A percentile compares a stretch with the other conserved stretches of the same genome.
Evolutionary conservation across 805 yeast genomes (phyloP).

Genomic region (Candida argentea): DNA sequence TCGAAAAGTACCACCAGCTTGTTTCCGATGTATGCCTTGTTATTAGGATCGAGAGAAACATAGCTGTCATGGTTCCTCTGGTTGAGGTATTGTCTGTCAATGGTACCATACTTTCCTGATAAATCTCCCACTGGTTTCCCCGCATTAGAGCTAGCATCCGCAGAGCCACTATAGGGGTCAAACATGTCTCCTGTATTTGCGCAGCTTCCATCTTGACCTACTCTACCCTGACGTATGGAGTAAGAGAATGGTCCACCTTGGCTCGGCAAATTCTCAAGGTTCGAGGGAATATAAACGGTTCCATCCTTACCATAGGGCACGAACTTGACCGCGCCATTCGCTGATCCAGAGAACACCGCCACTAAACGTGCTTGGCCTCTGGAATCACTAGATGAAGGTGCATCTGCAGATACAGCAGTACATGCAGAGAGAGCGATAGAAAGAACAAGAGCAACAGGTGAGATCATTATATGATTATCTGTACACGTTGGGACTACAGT

Average conservation of each 20-base stretch:
- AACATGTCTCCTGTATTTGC: constrained; percentile 25
- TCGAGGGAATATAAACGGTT: constrained; percentile 21
- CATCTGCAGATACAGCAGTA: too few relatives aligned
- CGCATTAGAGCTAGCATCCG: constrained; percentile 13
- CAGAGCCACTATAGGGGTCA: constrained; percentile 29
- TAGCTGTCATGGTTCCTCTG: too few relatives aligned
- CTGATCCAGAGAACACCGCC: constrained; percentile 16
- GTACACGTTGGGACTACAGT: too few relatives aligned
- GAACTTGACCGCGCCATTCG: constrained; percentile 21
- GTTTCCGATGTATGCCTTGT: constrained; percentile 14
- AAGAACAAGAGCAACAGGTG: too few relatives aligned
- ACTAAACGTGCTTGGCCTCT: constrained; percentile 16
- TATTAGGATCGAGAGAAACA: constrained; percentile 14
- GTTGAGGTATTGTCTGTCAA: constrained; percentile 13
- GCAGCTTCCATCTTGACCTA: constrained; percentile 22
- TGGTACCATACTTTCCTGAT: constrained; percentile 28
- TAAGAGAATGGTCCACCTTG: constrained; percentile 30
- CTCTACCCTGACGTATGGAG: constrained; percentile 28
- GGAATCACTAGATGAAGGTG: constrained; percentile 20
- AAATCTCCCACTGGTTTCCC: constrained; percentile 28
- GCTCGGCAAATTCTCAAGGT: constrained; percentile 22
- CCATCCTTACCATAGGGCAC: constrained; percentile 21
- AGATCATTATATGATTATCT: too few relatives aligned
- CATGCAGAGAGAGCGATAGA: too few relatives aligned
- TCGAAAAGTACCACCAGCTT: constrained; percentile 29